These are phyloP conservation scores for Botrytis squamosa DNA, from an alignment of 2,329 filamentous ascomycete species.

Conservation along the genomic window DNA sequence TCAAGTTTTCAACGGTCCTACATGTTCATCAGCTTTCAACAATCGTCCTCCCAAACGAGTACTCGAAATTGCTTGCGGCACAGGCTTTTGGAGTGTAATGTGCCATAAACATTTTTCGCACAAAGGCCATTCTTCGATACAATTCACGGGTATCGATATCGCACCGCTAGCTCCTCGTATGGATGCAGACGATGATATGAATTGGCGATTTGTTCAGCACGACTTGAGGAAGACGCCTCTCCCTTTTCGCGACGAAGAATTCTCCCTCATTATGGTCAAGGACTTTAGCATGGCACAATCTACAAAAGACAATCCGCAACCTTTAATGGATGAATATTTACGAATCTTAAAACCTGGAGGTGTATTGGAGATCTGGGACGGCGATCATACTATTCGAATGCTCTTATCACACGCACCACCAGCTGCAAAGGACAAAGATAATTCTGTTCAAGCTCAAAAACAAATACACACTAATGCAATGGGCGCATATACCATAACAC, in stretches of 20 bases:
- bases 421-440: constrained; percentile 41
- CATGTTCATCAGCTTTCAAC: constrained; percentile 68
- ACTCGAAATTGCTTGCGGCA: constrained; percentile 83
- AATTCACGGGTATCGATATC: constrained; percentile 81
- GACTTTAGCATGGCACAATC: constrained; percentile 70
- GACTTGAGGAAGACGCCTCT: constrained; percentile 74
- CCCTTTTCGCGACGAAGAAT: constrained; percentile 76
- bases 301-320: constrained; percentile 50
- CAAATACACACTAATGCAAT: constrained; percentile 64
- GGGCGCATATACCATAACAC: constrained; percentile 78
- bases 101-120: constrained; percentile 77
- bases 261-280: constrained; percentile 87
- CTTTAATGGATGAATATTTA: constrained; percentile 67
- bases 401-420: constrained; percentile 69
- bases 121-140: constrained; percentile 65
- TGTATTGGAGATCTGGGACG: constrained; percentile 84
- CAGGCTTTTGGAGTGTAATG: constrained; percentile 85
- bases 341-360: constrained; percentile 77
- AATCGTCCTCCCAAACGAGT: constrained; percentile 72
- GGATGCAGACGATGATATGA: constrained; percentile 67
- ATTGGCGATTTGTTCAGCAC: constrained; percentile 86
- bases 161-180: constrained; percentile 67
- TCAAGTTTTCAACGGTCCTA: constrained; percentile 75
- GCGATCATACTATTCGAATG: constrained; percentile 80
- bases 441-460: constrained; percentile 56